These are phyloP conservation scores for Phytophthora cactorum DNA, from an alignment of 352 stramenopile species.

Conservation along the genomic window DNA sequence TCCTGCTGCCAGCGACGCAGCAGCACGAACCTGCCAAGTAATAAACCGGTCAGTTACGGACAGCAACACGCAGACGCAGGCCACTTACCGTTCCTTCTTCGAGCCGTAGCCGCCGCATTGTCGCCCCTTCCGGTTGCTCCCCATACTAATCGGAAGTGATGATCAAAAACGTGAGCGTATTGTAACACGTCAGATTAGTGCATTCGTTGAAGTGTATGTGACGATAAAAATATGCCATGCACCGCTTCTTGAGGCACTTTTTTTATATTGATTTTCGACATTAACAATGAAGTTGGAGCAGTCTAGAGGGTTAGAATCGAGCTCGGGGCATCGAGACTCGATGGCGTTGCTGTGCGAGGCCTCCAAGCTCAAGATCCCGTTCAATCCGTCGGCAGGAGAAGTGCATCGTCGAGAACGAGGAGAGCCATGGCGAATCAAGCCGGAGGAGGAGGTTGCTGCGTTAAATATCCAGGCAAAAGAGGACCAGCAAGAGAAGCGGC, in stretches of 20 bases:
- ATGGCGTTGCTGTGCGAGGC: conserved; percentile 21
- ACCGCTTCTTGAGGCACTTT: conserved; percentile 4
- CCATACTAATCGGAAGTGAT: conserved; percentile 45
- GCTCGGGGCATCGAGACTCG: conserved; percentile 22
- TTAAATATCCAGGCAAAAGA: conserved; percentile 56
- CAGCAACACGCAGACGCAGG: background rate
- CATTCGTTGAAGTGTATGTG: conserved; percentile 7
- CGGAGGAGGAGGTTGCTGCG: conserved; percentile 45
- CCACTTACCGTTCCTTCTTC: conserved; percentile 69
- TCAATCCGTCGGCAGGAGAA: conserved; percentile 68
- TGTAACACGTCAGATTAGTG: conserved; percentile 17
- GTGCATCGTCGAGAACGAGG: conserved; percentile 66
- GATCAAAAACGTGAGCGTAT: conserved; percentile 2
- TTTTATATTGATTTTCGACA: background rate
- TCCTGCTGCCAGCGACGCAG: conserved; percentile 69
- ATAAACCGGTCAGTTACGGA: conserved; percentile 4
- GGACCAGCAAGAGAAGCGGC: conserved; percentile 72
- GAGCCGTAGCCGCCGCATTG: conserved; percentile 75
- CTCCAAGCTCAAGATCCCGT: conserved; percentile 48
- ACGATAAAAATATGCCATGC: conserved; percentile 15
- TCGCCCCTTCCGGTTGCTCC: conserved; percentile 70
- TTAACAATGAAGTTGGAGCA: conserved; percentile 13
- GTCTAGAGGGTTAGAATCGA: background rate
- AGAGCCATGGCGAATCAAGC: conserved; percentile 53
- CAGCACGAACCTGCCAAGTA: conserved; percentile 58